Base-by-base conservation (phyloP, 768 basidiomycete genomes). In the Naematelia aurantialba region DNA sequence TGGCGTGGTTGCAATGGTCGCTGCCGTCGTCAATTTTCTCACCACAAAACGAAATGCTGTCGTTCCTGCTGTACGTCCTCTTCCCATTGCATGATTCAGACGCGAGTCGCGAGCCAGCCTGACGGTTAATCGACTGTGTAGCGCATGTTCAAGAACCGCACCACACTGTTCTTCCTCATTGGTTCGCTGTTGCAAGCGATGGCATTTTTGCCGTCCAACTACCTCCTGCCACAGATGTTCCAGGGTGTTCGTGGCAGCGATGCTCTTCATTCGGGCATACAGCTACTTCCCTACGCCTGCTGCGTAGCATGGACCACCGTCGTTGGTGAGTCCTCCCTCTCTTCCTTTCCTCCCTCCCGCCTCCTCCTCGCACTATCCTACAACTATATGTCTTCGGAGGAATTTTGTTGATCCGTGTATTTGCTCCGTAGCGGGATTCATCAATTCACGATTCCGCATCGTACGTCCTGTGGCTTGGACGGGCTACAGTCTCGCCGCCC, bases 1-100 rank as follows among this genome's bases (percentile, higher is more conserved):
- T 26, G 78, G 78, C 1, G 58, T 55, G 0, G 54, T 66, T 11
- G 19, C 58, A 2, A 58, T 68, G 39, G 26, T 52, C 2, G 19
- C 49, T 5, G 67, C 67, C 5, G 57, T 73, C n/a, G 46, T 60
- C 14, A 66, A 69, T 22, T 76, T 71, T 27, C 34, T 73, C 26
- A 45, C 57, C 24, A 80, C 79, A 19, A 79, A 77, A 55, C 67
- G 77, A 5, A 69, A 70, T 11, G 72, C 80, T 0, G 72, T 80
- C 45, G 74, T 80, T 4, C 79, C 80, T 10, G 72, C 72, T 22
- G 69, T 73, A 45, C 56, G 70, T 69, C 2, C 17, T 44, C 5
- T 31, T 17, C 17, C 34, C 34, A 8, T 39, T 39, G 17, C 27
- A n/a, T n/a, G n/a, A n/a, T 39, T 39, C 34, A 39, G 34, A 39